Percentiles rank a stretch among this genome's conserved stretches.
phyloP scores from a whole-genome alignment of 1,139 yeast species.

The Diutina ranongensis region DNA sequence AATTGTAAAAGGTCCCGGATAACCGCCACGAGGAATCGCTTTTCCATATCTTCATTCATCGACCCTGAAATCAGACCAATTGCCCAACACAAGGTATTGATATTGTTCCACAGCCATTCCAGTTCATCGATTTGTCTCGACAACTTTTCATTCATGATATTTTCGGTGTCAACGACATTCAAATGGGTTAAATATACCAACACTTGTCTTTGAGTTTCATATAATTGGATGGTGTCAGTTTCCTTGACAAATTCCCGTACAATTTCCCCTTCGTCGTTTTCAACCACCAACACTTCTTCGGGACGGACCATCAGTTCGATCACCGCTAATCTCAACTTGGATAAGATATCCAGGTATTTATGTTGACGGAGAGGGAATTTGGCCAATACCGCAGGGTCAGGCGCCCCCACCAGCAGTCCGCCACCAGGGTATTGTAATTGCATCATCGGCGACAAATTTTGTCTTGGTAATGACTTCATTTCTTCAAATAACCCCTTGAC shows the following conservation, averaged over 20 bases:
- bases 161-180: constrained; percentile 89
- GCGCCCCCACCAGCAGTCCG: constrained; percentile 55
- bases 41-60: constrained; percentile 97
- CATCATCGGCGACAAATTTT: constrained; percentile 63
- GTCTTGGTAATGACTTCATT: constrained; percentile 67
- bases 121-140: constrained; percentile 89
- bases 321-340: constrained; percentile 77
- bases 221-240: constrained; percentile 89
- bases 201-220: constrained; percentile 92
- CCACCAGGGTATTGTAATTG: constrained; percentile 48
- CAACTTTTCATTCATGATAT: constrained; percentile 83
- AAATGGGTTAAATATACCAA: constrained; percentile 90
- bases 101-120: constrained; percentile 99
- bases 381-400: constrained; percentile 68
- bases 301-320: constrained; percentile 98
- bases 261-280: constrained; percentile 97
- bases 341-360: constrained; percentile 60
- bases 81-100: constrained; percentile 98
- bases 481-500: constrained; percentile 76
- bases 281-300: constrained; percentile 92
- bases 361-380: constrained; percentile 80
- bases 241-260: constrained; percentile 96
- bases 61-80: constrained; percentile 98
- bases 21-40: constrained; percentile 82
- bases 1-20: constrained; percentile 83